Base-by-base conservation (phyloP, 2,329 filamentous ascomycete species). In the Cladosporium sp. region DNA sequence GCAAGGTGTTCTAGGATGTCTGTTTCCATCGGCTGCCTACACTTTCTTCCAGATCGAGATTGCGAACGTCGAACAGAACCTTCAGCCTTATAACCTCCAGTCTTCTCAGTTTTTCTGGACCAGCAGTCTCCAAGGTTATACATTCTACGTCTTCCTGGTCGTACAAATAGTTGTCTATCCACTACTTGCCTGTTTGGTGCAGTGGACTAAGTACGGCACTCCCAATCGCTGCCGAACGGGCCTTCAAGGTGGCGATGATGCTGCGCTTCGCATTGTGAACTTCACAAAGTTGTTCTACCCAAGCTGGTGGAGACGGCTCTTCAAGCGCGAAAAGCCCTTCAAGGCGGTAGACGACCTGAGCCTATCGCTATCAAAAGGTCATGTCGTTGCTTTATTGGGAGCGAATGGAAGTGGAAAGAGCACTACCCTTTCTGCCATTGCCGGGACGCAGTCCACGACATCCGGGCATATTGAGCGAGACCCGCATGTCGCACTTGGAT, bases 401-500 rank as follows among this genome's bases (percentile, higher is more conserved):
- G 89, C 89, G 7, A 96, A 96, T 64, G 90, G 90, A 12, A 89
- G 84, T 60, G 90, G 90, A 30, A 96, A 96, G 68, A 89, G 85
- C 49, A 96, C 90, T 0, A 95, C 89, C 0, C 76, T 96, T 1
- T 88, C 95, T 62, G 85, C 86, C 1, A 89, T 96, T 57, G 86
- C 89, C 13, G 91, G 90, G 2, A 78, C 90, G 44, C 89, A 84
- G 58, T 86, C 81, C 38, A 76, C 92, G 20, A 89, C 87, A 0
- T 82, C 79, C 52, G 90, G 90, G 3, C 76, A 77, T 3, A 92
- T 96, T 57, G 80, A 79, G 24, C 83, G 95, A 39, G 84, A 90
- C 56, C 84, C 84, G 1, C 84, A 82, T 4, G 87, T 88, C 12
- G 88, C 87, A 0, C 77, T 96, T 15, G 90, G 90, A 13, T 84